These are phyloP conservation scores for Henningerozyma blattae DNA, from an alignment of 805 yeast species.

Conservation along the genomic window DNA sequence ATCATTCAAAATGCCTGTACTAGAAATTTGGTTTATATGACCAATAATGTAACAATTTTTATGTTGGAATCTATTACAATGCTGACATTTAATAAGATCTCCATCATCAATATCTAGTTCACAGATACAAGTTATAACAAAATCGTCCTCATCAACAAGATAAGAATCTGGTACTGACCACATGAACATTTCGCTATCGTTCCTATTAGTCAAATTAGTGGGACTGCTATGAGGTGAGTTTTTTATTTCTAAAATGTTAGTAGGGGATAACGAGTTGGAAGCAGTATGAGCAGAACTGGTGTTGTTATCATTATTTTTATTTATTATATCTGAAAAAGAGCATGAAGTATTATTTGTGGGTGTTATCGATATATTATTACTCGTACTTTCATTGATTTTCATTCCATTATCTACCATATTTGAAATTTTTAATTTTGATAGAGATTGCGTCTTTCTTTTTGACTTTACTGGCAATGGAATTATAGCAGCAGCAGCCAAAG, in stretches of 20 bases:
- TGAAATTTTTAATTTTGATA: conserved; percentile 1
- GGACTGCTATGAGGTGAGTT: conserved; percentile 1
- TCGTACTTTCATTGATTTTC: conserved; percentile 3
- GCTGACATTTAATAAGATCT: conserved; percentile 87
- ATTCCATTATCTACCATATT: conserved; percentile 3
- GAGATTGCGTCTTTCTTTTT: not conserved
- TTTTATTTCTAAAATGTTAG: conserved; percentile 3
- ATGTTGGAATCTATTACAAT: conserved; percentile 91
- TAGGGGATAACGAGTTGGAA: conserved; percentile 1
- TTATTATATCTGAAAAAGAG: too few species aligned
- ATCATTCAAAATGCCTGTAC: too few species aligned
- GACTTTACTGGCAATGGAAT: conserved; percentile 46
- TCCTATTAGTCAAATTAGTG: not conserved
- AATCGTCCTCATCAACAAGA: conserved; percentile 70
- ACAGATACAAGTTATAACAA: conserved; percentile 82
- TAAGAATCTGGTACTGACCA: conserved; percentile 32
- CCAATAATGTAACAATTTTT: conserved; percentile 77
- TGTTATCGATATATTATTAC: conserved; percentile 1
- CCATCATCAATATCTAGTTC: conserved; percentile 84
- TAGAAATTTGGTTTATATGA: too few species aligned
- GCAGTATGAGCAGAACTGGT: not conserved
- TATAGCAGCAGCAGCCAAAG: conserved; percentile 72
- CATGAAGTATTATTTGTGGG: too few species aligned
- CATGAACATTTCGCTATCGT: conserved; percentile 7
- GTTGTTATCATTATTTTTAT: not conserved